Conservation (phyloP, 371 early-diverging fungal genomes). For the Mortierella sp. region DNA sequence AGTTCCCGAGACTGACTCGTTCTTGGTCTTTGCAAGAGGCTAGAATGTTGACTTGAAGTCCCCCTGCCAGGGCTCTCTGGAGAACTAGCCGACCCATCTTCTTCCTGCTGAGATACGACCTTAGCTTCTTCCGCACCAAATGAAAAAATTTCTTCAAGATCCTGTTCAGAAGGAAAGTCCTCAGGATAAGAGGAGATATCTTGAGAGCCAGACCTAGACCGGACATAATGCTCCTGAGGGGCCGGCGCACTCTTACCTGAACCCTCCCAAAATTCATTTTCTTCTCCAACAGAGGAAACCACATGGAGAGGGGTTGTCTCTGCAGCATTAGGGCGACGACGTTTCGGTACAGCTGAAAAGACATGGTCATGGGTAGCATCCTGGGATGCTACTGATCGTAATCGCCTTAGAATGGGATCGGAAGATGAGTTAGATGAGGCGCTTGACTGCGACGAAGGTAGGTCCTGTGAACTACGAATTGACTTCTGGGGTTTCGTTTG, state of each 20-base stretch:
- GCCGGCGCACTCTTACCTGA: not conserved
- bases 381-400: conserved; percentile 18
- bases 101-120: not conserved
- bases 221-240: not conserved
- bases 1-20: conserved; percentile 19
- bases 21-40: conserved; percentile 6
- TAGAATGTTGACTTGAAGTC: not conserved
- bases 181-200: conserved; percentile 35
- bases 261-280: conserved; percentile 20
- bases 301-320: conserved; percentile 7
- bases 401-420: conserved; percentile 5
- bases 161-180: conserved; percentile 17
- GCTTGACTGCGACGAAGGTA: conserved; percentile 35
- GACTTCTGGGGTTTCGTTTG: conserved; percentile 10
- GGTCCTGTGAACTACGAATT: conserved; percentile 8
- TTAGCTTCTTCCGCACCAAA: not conserved
- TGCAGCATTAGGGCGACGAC: conserved; percentile 1
- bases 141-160: conserved; percentile 6
- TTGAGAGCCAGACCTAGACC: conserved; percentile 34
- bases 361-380: conserved; percentile 4
- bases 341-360: conserved; percentile 19
- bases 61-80: not conserved
- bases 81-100: conserved; percentile 1
- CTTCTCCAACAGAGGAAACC: conserved; percentile 12
- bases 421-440: conserved; percentile 3